Conservation (phyloP, 1,139 yeast species). For the Geotrichum restrictum region DNA sequence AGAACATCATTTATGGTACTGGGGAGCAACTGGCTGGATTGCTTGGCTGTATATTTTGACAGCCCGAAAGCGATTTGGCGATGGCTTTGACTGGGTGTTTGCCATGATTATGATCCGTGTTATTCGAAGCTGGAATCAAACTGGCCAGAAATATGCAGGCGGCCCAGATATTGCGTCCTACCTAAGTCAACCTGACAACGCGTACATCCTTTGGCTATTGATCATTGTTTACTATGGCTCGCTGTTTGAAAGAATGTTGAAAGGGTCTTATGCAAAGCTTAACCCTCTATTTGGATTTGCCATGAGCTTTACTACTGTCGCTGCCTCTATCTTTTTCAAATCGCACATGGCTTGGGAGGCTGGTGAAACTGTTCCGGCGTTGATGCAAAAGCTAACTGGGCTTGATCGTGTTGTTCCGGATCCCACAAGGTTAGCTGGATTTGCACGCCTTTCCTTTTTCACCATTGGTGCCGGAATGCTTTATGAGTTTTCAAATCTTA, state of each 20-base stretch:
- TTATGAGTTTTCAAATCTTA: slow-evolving; percentile 30
- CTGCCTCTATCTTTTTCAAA: slow-evolving; percentile 54
- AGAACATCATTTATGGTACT: slow-evolving; percentile 97
- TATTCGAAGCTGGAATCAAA: slow-evolving; percentile 80
- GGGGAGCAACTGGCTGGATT: slow-evolving; percentile 49
- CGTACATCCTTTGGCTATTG: slow-evolving; percentile 49
- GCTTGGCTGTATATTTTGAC: slow-evolving; percentile 34
- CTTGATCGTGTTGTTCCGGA: slow-evolving; percentile 30
- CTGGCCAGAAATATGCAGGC: slow-evolving; percentile 77
- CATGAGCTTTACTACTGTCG: slow-evolving; percentile 42
- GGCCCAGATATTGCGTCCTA: slow-evolving; percentile 45
- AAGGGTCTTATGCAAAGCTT: slow-evolving; percentile 29
- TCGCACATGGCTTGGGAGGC: slow-evolving; percentile 52
- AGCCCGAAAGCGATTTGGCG: slow-evolving; percentile 28
- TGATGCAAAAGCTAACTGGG: slow-evolving; percentile 34
- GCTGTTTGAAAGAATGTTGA: slow-evolving; percentile 30
- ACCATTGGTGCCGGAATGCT: slow-evolving; percentile 31
- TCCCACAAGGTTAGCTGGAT: slow-evolving; percentile 27
- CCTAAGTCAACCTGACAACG: slow-evolving; percentile 18
- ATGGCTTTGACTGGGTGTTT: slow-evolving; percentile 35
- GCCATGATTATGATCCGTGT: slow-evolving; percentile 50
- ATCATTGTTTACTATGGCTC: slow-evolving; percentile 44
- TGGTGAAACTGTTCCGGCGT: slow-evolving; percentile 49
- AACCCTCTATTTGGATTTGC: slow-evolving; percentile 40
- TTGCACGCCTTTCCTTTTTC: slow-evolving; percentile 35